Conservation (phyloP, 2,329 filamentous ascomycete genomes). For the Talaromyces atroroseus region DNA sequence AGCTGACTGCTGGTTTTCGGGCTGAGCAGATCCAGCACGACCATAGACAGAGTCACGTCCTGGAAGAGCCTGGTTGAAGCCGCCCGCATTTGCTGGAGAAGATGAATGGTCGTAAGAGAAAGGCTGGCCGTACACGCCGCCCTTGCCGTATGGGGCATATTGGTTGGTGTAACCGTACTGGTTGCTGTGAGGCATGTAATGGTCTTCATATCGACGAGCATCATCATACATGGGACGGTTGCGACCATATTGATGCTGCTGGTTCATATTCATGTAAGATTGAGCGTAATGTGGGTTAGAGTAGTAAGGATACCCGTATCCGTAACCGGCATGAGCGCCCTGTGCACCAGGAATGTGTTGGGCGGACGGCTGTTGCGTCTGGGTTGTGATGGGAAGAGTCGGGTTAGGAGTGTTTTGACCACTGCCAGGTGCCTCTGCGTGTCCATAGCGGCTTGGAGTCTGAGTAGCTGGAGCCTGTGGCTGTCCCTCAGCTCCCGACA, state of each 20-base stretch:
- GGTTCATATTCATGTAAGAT: slow-evolving; percentile 55
- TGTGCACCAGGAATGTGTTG: slow-evolving; percentile 50
- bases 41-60: slow-evolving; percentile 56
- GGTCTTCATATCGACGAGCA: slow-evolving; percentile 45
- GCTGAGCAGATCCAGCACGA: slow-evolving; percentile 53
- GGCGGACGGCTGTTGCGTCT: slow-evolving; percentile 46
- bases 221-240: slow-evolving; percentile 48
- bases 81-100: slow-evolving; percentile 55
- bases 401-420: slow-evolving; percentile 90
- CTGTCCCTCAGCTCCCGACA: slow-evolving; percentile 55
- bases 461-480: slow-evolving; percentile 60
- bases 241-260: slow-evolving; percentile 42
- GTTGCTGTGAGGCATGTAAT: slow-evolving; percentile 41
- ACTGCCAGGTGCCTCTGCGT: slow-evolving; percentile 72
- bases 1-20: slow-evolving; percentile 48
- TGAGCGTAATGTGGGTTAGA: slow-evolving; percentile 54
- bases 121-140: slow-evolving; percentile 59
- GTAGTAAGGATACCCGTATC: slow-evolving; percentile 57
- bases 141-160: slow-evolving; percentile 48
- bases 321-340: slow-evolving; percentile 51
- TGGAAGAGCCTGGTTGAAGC: slow-evolving; percentile 37
- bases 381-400: slow-evolving; percentile 53
- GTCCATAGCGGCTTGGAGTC: slow-evolving; percentile 66
- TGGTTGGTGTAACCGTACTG: slow-evolving; percentile 53
- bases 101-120: slow-evolving; percentile 63